phyloP scores from a whole-genome alignment of 2,329 filamentous ascomycete genomes.

The Cordyceps militaris region DNA sequence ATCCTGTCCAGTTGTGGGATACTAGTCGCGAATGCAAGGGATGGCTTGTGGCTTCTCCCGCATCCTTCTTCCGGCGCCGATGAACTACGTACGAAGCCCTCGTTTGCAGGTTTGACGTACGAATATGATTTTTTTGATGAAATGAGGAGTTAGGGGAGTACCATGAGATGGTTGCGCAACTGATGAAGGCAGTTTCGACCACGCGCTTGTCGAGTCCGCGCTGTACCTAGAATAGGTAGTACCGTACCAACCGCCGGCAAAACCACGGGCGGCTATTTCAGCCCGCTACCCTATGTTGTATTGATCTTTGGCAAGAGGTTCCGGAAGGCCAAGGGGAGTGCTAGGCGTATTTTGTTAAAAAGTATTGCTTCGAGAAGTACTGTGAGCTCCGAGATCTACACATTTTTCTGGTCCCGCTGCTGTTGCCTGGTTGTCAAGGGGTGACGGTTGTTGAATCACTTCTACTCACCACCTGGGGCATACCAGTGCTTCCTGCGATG shows the following conservation, averaged over 20 bases:
- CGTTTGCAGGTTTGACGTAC: background rate
- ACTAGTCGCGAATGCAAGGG: background rate
- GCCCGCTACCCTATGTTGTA: background rate
- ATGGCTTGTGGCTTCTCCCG: background rate
- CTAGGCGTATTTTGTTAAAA: no score
- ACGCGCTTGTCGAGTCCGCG: background rate
- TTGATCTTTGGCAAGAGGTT: no score
- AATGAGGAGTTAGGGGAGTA: background rate
- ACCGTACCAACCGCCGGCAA: background rate
- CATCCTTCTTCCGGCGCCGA: background rate
- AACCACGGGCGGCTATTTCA: background rate
- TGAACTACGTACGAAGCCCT: background rate
- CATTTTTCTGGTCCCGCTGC: no score
- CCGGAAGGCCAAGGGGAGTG: no score
- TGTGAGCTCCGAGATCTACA: no score
- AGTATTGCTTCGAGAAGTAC: no score
- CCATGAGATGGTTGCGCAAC: background rate
- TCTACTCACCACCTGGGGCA: no score
- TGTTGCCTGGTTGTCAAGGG: no score
- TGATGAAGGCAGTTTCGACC: background rate
- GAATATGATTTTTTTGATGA: background rate
- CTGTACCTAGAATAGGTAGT: background rate
- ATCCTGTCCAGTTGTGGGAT: conserved; percentile 33
- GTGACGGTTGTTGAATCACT: no score
- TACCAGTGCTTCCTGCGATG: no score